A percentile compares a stretch with the other conserved stretches of the same genome.
Conservation (phyloP, 805 yeast species). For the Candida dendrica region DNA sequence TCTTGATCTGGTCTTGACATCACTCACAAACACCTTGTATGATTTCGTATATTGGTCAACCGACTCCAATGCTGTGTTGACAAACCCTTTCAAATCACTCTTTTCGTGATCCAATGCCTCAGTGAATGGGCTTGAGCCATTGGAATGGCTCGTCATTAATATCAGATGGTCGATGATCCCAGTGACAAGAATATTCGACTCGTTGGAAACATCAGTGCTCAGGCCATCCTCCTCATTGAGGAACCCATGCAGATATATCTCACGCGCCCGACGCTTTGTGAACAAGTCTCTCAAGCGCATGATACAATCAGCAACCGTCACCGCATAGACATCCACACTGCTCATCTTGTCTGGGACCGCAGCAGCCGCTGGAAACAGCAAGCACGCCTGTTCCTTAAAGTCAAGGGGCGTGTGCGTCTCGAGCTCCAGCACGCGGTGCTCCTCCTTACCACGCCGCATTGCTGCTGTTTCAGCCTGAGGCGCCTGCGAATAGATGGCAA, state of each 20-base stretch:
- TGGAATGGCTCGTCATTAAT: slow-evolving; percentile 9
- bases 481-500: slow-evolving; percentile 42
- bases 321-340: slow-evolving; percentile 16
- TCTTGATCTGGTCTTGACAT: slow-evolving; percentile 53
- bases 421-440: slow-evolving; percentile 42
- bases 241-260: slow-evolving; percentile 39
- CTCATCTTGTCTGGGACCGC: slow-evolving; percentile 13
- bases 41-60: slow-evolving; percentile 8
- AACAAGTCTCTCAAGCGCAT: slow-evolving; percentile 35
- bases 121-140: slow-evolving; percentile 6
- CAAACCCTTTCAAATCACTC: slow-evolving; percentile 8
- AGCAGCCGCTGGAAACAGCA: slow-evolving; percentile 8
- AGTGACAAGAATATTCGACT: slow-evolving; percentile 39
- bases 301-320: slow-evolving; percentile 36
- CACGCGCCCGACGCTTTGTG: slow-evolving; percentile 49
- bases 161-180: slow-evolving; percentile 55
- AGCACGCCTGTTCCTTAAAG: slow-evolving; percentile 3
- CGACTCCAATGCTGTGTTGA: slow-evolving; percentile 3
- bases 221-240: slow-evolving; percentile 3
- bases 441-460: slow-evolving; percentile 38
- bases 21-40: slow-evolving; percentile 33
- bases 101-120: slow-evolving; percentile 3
- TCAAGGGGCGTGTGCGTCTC: slow-evolving; percentile 32
- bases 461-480: slow-evolving; percentile 27
- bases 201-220: background rate